Conservation (phyloP, 768 basidiomycete species). For the Kwoniella dejecticola region DNA sequence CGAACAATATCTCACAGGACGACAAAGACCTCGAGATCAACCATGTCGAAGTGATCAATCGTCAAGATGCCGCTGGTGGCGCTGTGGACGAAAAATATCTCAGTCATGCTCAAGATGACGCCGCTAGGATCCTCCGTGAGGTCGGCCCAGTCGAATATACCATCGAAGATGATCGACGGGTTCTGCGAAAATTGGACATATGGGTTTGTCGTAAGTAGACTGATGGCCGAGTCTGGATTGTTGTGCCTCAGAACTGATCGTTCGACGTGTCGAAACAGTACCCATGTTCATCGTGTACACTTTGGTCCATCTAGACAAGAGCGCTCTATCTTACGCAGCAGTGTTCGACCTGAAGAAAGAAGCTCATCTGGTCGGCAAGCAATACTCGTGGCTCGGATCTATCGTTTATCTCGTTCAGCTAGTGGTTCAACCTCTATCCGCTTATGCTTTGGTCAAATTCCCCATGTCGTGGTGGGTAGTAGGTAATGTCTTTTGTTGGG, state of each 20-base stretch:
- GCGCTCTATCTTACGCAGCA: constrained; percentile 31
- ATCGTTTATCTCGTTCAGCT: constrained; percentile 24
- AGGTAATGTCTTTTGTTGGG: constrained; percentile 18
- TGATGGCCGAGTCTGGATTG: background rate
- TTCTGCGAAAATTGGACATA: constrained; percentile 38
- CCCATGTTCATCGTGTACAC: constrained; percentile 21
- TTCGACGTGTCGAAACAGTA: background rate
- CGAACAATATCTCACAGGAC: background rate
- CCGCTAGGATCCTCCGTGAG: constrained; percentile 14
- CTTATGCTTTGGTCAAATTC: constrained; percentile 26
- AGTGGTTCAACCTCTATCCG: constrained; percentile 23
- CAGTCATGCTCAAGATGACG: constrained; percentile 11
- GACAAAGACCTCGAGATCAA: constrained; percentile 21
- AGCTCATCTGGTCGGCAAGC: constrained; percentile 13
- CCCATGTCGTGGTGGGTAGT: constrained; percentile 20
- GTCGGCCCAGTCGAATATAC: constrained; percentile 29
- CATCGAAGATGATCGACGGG: constrained; percentile 19
- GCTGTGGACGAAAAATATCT: constrained; percentile 3
- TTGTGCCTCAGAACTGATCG: background rate
- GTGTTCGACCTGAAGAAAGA: constrained; percentile 29
- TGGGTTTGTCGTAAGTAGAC: constrained; percentile 17
- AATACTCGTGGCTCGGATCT: constrained; percentile 32
- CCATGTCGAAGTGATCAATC: constrained; percentile 12
- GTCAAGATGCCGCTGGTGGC: background rate
- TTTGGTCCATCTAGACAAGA: constrained; percentile 28